Evolutionary conservation across 495 filamentous ascomycete species (phyloP), one percentile per base, ranked within the genome.

Genomic region (Saxophila tyrrhenica): DNA sequence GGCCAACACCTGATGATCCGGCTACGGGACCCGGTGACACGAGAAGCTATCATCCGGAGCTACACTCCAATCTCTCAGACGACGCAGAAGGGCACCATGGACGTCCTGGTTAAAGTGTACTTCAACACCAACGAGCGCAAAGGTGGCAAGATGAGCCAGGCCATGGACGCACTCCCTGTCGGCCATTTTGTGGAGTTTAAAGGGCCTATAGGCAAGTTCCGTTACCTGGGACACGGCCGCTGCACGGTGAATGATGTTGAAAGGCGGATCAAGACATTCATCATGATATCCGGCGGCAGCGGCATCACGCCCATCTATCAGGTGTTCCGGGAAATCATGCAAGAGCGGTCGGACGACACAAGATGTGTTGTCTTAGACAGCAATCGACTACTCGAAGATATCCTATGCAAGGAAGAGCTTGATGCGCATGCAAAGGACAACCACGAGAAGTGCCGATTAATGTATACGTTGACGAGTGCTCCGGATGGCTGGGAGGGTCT

Each of bases 291-390:
- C 57, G 91, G 78, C 25, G 91, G 91, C 35, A 86, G 79, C 2
- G 91, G 91, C 1, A 87, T 97, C 61, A 97, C 91, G 39, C 91
- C 91, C 0, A 86, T 96, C 52, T 95, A 84, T 70, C 86, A 94
- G 58, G 87, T 96, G 0, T 73, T 96, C 35, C 73, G 87, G 25
- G 87, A 87, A 2, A 79, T 92, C 1, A 78, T 88, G 70, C 71
- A 76, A 44, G 75, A 86, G 58, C 52, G 55, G 2, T 58, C 73
- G 10, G 83, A 86, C 64, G 56, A 63, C 0, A 85, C 82, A 0
- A 65, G 61, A 0, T 94, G 89, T 62, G 63, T 85, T 10, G 76
- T 97, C 0, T 71, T 96, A 0, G 75, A 95, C 62, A 88, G 89
- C 0, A 97, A 96, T 62, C 67, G 87, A 45, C 66, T 76, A 24